Percentiles rank a stretch among this genome's conserved stretches.
Conservation (phyloP, 2,329 filamentous ascomycete species). For the Chaetomiaceae sp. region DNA sequence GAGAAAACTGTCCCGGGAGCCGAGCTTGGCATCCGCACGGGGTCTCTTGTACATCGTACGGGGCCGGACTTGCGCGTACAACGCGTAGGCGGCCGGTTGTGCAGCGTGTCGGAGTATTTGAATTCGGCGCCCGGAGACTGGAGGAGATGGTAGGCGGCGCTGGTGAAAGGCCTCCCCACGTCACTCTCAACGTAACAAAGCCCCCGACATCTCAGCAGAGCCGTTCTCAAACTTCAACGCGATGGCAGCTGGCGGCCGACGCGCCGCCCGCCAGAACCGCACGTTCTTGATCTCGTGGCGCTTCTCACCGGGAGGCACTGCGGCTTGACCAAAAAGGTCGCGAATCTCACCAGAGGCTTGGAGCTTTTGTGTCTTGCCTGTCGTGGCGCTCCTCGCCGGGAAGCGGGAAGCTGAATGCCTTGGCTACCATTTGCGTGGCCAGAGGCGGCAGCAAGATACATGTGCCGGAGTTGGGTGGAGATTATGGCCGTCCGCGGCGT, state of each 20-base stretch:
- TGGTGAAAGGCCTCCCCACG: constrained; percentile 10
- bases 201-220: constrained; percentile 4
- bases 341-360: constrained; percentile 10
- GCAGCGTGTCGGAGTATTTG: too few relatives aligned
- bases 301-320: constrained; percentile 17
- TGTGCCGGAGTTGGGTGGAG: too few relatives aligned
- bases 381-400: constrained; percentile 8
- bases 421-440: constrained; percentile 15
- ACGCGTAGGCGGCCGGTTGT: too few relatives aligned
- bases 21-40: too few relatives aligned
- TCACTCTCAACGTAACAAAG: constrained; percentile 10
- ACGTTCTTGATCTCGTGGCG: constrained; percentile 18
- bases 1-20: too few relatives aligned
- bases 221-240: constrained; percentile 12
- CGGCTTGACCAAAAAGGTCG: constrained; percentile 14
- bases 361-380: constrained; percentile 11
- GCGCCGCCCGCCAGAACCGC: constrained; percentile 16
- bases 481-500: too few relatives aligned
- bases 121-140: too few relatives aligned
- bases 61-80: too few relatives aligned
- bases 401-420: constrained; percentile 13
- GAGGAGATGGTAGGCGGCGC: too few relatives aligned
- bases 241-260: constrained; percentile 20
- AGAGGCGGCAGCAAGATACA: too few relatives aligned
- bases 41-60: too few relatives aligned